Evolutionary conservation across 1,284 basidiomycete genomes (phyloP), one percentile per base, ranked within the genome.

Genomic region (Fistulinella staudtii): DNA sequence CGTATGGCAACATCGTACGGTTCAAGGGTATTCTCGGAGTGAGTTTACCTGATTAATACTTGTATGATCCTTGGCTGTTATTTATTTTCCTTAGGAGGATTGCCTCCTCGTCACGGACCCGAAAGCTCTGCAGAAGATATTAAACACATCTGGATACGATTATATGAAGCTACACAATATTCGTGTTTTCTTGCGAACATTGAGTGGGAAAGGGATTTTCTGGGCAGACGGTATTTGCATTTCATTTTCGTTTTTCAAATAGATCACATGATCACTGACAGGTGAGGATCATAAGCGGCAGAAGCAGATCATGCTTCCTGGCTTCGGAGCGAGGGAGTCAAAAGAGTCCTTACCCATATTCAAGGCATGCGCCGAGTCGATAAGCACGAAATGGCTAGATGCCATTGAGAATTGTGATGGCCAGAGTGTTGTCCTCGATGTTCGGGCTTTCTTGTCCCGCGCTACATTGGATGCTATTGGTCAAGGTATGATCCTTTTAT

Each of bases 391-490:
- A 54, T 77, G 74, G 76, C 66, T 61, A 37, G 72, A 76, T 20
- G 50, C 60, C 5, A 55, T 74, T 17, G 51, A 48, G 5, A 53
- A 52, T 13, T 7, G 24, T 11, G 42, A 53, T 0, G 56, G 59
- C 5, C 52, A 62, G 2, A 55, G 63, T 1, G 52, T 49, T n/a
- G 61, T 71, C 20, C 48, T 76, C 13, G 65, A 82, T 47, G 48
- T 73, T 9, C 51, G 62, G 9, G 24, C 49, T 5, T 73, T 70
- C 68, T 30, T 65, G 10, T 67, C 69, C 27, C 63, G 65, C 9
- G 68, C 66, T 3, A 63, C 70, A 3, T 46, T 75, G 22, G 73
- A 75, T 57, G 64, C 69, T 7, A 67, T 75, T n/a, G 73, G 71
- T n/a, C 64, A 67, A 50, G 70, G 73, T 73, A 47, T 9, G 37